These are phyloP conservation scores for Rosellinia necatrix DNA, from an alignment of 2,329 filamentous ascomycete species.

Conservation along the genomic window DNA sequence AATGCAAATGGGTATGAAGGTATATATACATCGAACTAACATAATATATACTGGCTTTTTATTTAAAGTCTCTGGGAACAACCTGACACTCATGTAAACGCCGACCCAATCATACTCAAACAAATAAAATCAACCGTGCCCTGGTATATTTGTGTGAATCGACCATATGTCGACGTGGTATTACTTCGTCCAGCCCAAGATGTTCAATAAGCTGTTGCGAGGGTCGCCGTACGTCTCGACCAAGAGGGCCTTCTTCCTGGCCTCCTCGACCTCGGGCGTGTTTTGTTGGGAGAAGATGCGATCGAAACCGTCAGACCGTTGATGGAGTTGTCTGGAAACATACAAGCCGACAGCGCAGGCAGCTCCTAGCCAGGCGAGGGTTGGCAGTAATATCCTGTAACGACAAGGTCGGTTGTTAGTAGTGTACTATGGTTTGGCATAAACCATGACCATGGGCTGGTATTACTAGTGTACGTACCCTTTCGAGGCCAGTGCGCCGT, in stretches of 20 bases:
- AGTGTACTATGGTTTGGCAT: neutral
- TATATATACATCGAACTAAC: no score
- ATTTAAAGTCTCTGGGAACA: no score
- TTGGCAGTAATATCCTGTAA: conserved; percentile 13
- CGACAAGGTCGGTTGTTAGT: conserved; percentile 3
- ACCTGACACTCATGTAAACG: no score
- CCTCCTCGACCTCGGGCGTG: conserved; percentile 39
- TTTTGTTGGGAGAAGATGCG: conserved; percentile 41
- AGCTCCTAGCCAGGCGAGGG: conserved; percentile 24
- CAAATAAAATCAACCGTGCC: conserved; percentile 5
- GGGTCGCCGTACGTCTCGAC: conserved; percentile 39
- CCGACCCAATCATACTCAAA: conserved; percentile 15
- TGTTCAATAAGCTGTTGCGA: conserved; percentile 39
- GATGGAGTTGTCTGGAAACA: conserved; percentile 32
- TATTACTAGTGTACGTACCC: conserved; percentile 20
- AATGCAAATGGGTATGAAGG: neutral
- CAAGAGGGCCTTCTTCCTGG: conserved; percentile 30
- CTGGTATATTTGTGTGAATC: neutral
- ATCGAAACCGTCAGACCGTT: conserved; percentile 32
- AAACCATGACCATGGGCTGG: no score
- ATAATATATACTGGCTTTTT: no score
- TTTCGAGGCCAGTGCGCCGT: conserved; percentile 30
- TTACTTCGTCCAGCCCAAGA: conserved; percentile 38
- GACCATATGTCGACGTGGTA: no score
- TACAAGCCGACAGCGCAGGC: conserved; percentile 33